These are phyloP conservation scores for Mycosphaerella sp. DNA, from an alignment of 2,329 filamentous ascomycete species.

Conservation along the genomic window DNA sequence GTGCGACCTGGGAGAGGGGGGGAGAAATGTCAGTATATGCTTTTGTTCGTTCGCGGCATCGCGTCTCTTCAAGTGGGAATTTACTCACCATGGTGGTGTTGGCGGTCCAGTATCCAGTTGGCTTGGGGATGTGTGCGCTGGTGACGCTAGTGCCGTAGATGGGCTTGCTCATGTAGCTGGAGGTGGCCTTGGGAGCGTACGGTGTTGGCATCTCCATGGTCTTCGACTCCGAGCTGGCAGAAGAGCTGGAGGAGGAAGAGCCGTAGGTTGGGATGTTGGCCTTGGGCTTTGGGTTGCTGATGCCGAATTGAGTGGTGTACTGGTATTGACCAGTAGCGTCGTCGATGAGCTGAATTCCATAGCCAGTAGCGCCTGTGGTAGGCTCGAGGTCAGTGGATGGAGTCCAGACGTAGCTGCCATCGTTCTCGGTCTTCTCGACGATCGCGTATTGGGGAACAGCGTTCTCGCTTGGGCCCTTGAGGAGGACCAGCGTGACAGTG, in stretches of 20 bases:
- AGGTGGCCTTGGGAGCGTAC: constrained; percentile 7
- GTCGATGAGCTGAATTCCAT: constrained; percentile 52
- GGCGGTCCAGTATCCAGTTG: constrained; percentile 10
- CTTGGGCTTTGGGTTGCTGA: constrained; percentile 42
- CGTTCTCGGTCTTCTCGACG: constrained; percentile 50
- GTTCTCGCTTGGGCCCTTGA: constrained; percentile 54
- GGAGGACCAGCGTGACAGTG: constrained; percentile 53
- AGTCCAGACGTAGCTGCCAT: constrained; percentile 51
- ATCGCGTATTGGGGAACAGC: constrained; percentile 48
- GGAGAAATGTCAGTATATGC: not conserved
- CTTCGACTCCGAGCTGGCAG: not conserved
- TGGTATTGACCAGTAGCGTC: constrained; percentile 56
- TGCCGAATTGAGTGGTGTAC: constrained; percentile 57
- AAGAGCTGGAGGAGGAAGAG: constrained; percentile 7
- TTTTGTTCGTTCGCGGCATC: not conserved
- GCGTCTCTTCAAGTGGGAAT: too few relatives aligned
- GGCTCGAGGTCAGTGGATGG: constrained; percentile 42
- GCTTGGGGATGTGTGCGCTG: constrained; percentile 20
- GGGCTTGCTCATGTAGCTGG: constrained; percentile 6
- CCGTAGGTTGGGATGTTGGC: constrained; percentile 11
- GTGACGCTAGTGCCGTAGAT: constrained; percentile 58
- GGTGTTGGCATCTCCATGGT: constrained; percentile 4
- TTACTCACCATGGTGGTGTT: constrained; percentile 22
- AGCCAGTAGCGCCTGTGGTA: constrained; percentile 45
- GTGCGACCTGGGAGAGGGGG: constrained; percentile 25